Conservation (phyloP, 257 asterid genomes). For the Solanum pinnatisectum region DNA sequence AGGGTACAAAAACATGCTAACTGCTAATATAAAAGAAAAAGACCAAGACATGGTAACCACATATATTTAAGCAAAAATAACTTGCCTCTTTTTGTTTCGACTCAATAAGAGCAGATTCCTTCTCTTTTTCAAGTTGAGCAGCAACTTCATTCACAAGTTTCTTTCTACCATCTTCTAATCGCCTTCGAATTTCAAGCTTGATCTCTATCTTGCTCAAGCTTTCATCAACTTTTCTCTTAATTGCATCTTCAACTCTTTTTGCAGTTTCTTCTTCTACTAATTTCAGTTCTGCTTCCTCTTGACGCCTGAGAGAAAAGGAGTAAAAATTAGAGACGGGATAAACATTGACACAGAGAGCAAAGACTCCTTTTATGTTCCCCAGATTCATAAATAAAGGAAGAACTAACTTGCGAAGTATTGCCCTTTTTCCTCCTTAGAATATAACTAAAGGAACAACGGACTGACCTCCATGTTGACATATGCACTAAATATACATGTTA, state of each 20-base stretch:
- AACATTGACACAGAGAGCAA: not conserved
- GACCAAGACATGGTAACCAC: not conserved
- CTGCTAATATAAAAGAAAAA: not conserved
- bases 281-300: constrained; percentile 81
- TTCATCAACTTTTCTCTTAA: constrained; percentile 70
- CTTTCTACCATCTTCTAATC: constrained; percentile 75
- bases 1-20: not conserved
- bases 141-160: constrained; percentile 69
- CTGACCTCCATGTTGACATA: constrained; percentile 84
- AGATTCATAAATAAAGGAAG: constrained; percentile 2
- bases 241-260: constrained; percentile 64
- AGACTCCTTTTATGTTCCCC: not conserved
- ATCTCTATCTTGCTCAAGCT: constrained; percentile 56
- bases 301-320: constrained; percentile 54
- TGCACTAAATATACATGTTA: constrained; percentile 62
- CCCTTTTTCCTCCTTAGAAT: constrained; percentile 20
- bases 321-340: constrained; percentile 11
- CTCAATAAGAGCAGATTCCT: constrained; percentile 57
- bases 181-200: constrained; percentile 55
- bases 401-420: constrained; percentile 9
- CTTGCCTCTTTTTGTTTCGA: constrained; percentile 72
- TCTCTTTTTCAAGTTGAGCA: constrained; percentile 75
- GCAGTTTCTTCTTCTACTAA: constrained; percentile 96
- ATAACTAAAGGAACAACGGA: constrained; percentile 53
- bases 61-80: constrained; percentile 1